These are phyloP conservation scores for Cudoniella acicularis DNA, from an alignment of 495 filamentous ascomycete species.

Conservation along the genomic window DNA sequence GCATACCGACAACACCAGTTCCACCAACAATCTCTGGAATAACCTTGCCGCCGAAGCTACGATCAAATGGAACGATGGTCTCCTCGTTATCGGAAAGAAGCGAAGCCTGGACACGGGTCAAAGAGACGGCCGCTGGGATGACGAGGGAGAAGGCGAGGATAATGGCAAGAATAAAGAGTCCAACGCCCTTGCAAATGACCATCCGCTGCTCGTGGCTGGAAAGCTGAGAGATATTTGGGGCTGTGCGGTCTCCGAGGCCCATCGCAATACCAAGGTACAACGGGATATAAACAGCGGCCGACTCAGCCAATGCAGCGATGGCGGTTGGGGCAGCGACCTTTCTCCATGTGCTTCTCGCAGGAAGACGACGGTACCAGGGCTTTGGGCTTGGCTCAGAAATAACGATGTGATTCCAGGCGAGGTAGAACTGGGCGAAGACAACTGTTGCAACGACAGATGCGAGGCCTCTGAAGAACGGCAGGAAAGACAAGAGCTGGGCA, in stretches of 20 bases:
- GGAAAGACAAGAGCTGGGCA: slow-evolving; percentile 2
- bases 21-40: slow-evolving; percentile 57
- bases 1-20: slow-evolving; percentile 51
- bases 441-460: slow-evolving; percentile 15
- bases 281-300: slow-evolving; percentile 17
- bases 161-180: slow-evolving; percentile 8
- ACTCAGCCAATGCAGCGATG: slow-evolving; percentile 18
- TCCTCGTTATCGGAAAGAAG: slow-evolving; percentile 66
- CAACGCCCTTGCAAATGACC: slow-evolving; percentile 8
- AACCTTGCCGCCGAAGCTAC: slow-evolving; percentile 59
- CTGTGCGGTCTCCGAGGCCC: neutral
- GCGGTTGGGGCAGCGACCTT: slow-evolving; percentile 26
- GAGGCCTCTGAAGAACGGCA: slow-evolving; percentile 5
- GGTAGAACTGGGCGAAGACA: slow-evolving; percentile 14
- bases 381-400: slow-evolving; percentile 26
- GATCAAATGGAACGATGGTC: slow-evolving; percentile 74
- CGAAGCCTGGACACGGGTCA: slow-evolving; percentile 67
- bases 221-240: neutral
- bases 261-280: slow-evolving; percentile 1
- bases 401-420: slow-evolving; percentile 27
- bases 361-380: slow-evolving; percentile 24
- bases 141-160: slow-evolving; percentile 40
- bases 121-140: slow-evolving; percentile 59
- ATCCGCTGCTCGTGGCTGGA: slow-evolving; percentile 1
- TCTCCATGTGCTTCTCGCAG: slow-evolving; percentile 14